phyloP scores from a whole-genome alignment of 495 filamentous ascomycete genomes.

The Polyplosphaeria fusca region DNA sequence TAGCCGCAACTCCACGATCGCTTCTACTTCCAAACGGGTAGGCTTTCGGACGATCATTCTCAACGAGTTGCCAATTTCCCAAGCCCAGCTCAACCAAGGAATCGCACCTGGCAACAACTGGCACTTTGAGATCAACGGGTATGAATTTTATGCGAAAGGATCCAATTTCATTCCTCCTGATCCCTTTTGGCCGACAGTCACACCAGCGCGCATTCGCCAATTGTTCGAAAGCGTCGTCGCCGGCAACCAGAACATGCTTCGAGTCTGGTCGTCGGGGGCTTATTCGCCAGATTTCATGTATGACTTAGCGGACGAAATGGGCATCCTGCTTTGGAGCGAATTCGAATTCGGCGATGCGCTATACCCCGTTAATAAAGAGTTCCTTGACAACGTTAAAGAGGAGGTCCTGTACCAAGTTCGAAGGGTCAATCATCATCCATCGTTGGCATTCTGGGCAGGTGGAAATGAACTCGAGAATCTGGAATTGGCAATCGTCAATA shows the following conservation, averaged over 20 bases:
- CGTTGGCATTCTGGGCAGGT: constrained; percentile 64
- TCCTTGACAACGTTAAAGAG: constrained; percentile 56
- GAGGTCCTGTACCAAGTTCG: constrained; percentile 64
- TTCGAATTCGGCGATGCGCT: constrained; percentile 64
- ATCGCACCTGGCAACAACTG: constrained; percentile 64
- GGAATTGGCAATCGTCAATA: constrained; percentile 49
- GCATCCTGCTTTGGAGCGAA: constrained; percentile 64
- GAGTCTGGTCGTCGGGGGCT: constrained; percentile 63
- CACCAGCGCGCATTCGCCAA: constrained; percentile 50
- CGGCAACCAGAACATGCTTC: constrained; percentile 68
- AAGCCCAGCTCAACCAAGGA: constrained; percentile 54
- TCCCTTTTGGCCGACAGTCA: constrained; percentile 64
- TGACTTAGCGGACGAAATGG: constrained; percentile 60
- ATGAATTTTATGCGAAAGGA: constrained; percentile 64
- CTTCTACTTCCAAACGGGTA: constrained; percentile 54
- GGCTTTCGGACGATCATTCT: constrained; percentile 68
- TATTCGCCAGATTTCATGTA: constrained; percentile 68
- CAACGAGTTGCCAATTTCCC: constrained; percentile 59
- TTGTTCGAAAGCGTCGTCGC: constrained; percentile 56
- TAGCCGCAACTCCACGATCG: constrained; percentile 39
- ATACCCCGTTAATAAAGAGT: constrained; percentile 56
- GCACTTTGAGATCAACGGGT: constrained; percentile 68
- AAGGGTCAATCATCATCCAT: constrained; percentile 64
- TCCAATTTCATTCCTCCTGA: constrained; percentile 59
- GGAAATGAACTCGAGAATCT: constrained; percentile 64